These are phyloP conservation scores for Tarenaya hassleriana DNA, from an alignment of 345 rosid species.

Conservation along the genomic window DNA sequence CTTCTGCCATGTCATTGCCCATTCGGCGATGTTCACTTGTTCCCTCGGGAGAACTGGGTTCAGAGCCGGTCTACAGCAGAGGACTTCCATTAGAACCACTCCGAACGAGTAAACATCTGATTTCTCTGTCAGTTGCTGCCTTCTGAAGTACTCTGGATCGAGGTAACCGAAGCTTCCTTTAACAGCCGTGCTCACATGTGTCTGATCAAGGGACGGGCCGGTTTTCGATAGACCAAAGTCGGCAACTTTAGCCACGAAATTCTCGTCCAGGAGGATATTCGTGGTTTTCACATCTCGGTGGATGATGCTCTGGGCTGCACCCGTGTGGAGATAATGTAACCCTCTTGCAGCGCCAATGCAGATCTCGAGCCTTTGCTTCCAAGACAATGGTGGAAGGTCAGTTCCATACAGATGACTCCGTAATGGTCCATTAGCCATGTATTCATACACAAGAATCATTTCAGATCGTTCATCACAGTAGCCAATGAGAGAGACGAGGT, in stretches of 20 bases:
- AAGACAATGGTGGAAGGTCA: constrained; percentile 67
- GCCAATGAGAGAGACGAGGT: constrained; percentile 93
- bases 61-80: constrained; percentile 92
- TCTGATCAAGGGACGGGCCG: constrained; percentile 92
- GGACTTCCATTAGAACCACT: constrained; percentile 96
- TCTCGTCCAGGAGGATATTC: constrained; percentile 90
- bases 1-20: constrained; percentile 99
- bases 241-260: constrained; percentile 90
- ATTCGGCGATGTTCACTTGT: constrained; percentile 97
- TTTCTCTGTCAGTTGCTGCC: constrained; percentile 95
- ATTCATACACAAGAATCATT: constrained; percentile 92
- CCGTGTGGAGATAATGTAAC: constrained; percentile 94
- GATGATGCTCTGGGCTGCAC: constrained; percentile 96
- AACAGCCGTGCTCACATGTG: constrained; percentile 98
- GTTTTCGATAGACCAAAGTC: constrained; percentile 99
- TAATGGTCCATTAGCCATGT: constrained; percentile 98
- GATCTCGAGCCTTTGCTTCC: constrained; percentile 97
- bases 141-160: constrained; percentile 96
- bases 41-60: constrained; percentile 98
- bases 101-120: constrained; percentile 98
- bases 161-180: constrained; percentile 99
- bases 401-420: constrained; percentile 96
- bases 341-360: constrained; percentile 99
- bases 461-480: constrained; percentile 94
- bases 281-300: constrained; percentile 99